Percentiles rank a stretch among this genome's conserved stretches.
Conservation (phyloP, 495 filamentous ascomycete genomes). For the Penicillium bialowiezense region DNA sequence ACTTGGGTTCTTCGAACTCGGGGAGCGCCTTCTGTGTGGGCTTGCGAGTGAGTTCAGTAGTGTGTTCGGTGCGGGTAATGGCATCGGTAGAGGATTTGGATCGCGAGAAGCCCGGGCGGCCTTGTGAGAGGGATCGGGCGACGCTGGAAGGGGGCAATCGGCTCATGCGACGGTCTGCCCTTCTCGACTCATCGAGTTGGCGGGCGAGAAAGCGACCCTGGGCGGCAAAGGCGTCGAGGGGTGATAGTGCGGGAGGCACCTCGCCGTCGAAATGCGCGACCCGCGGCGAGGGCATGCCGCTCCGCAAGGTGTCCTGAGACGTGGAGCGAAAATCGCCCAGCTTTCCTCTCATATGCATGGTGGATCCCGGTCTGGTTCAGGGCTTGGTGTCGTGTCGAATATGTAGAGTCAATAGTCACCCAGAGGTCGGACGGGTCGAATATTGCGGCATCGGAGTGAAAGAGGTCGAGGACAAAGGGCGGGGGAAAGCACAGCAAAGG, state of each 20-base stretch:
- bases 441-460: slow-evolving; percentile 11
- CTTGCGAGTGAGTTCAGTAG: slow-evolving; percentile 26
- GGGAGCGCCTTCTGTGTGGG: slow-evolving; percentile 46
- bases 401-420: slow-evolving; percentile 16
- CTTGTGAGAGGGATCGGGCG: slow-evolving; percentile 66
- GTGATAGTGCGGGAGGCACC: slow-evolving; percentile 85
- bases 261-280: slow-evolving; percentile 77
- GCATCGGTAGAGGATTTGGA: slow-evolving; percentile 39
- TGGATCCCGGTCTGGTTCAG: not conserved
- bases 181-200: slow-evolving; percentile 73
- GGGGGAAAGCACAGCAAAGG: slow-evolving; percentile 28
- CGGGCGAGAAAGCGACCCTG: slow-evolving; percentile 85
- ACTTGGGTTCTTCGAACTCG: slow-evolving; percentile 58
- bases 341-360: slow-evolving; percentile 56
- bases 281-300: slow-evolving; percentile 61
- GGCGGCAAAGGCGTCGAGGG: slow-evolving; percentile 88
- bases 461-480: slow-evolving; percentile 10
- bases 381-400: not conserved
- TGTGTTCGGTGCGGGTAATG: too few relatives aligned
- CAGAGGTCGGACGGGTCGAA: slow-evolving; percentile 11
- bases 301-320: slow-evolving; percentile 55
- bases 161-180: slow-evolving; percentile 72
- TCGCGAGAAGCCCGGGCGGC: slow-evolving; percentile 72
- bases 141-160: slow-evolving; percentile 79
- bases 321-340: slow-evolving; percentile 62